Evolutionary conservation across 2,329 filamentous ascomycete genomes (phyloP), one percentile per base, ranked within the genome.

Genomic region (Mollisia scopiformis): DNA sequence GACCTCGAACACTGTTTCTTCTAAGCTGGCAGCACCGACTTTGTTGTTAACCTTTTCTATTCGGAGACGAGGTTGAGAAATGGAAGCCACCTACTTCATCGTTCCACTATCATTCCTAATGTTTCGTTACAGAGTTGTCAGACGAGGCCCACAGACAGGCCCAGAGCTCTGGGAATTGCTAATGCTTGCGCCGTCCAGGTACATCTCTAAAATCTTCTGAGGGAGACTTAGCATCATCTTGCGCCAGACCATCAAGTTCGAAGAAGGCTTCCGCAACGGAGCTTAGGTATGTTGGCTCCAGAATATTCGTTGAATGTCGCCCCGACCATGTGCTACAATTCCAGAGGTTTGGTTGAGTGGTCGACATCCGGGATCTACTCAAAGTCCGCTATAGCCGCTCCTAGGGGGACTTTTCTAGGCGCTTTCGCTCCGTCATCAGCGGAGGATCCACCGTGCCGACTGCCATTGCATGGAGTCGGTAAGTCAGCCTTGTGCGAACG

Each of bases 31-130:
- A 21, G 39, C 39, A 16, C 23, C 39, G 4, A 19, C 11, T 16
- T 16, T 19, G n/a, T 4, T 43, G 39, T n/a, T n/a, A n/a, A n/a
- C n/a, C n/a, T n/a, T 28, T 28, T 27, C 43, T 13, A 27, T 43
- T 43, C n/a, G 23, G 39, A 43, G 4, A 43, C n/a, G 14, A 27
- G 6, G 21, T 14, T 27, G 25, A 28, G 43, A 47, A 28, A 21
- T 23, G 23, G 27, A 53, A 61, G 60, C 63, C 60, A 65, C 63
- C 52, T 55, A 62, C 60, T 57, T 62, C 63, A 65, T 62, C 19
- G 46, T 11, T 43, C 55, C 60, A 58, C 46, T 46, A 25, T 21
- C 7, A 31, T 31, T 16, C 11, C 23, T 33, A 8, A 33, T 6
- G 49, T 14, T 21, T 31, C 19, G 25, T 16, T 50, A 27, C 6